Conservation (phyloP, 495 filamentous ascomycete genomes). For the Aspergillus sclerotioniger region DNA sequence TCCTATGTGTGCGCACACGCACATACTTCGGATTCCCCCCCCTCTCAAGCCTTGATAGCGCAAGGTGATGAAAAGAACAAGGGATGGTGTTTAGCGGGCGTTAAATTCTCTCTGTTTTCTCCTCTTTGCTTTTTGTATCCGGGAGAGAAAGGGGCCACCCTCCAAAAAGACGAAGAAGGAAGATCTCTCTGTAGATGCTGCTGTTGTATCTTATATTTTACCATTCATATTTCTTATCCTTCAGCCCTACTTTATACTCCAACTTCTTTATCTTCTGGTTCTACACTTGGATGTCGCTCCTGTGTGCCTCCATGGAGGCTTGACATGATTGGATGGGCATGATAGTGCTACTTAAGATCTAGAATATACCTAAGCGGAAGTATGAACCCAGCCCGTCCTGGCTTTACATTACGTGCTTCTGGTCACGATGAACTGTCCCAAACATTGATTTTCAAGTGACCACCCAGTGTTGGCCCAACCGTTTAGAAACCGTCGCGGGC, state of each 20-base stretch:
- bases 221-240: not conserved
- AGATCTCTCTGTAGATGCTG: not conserved
- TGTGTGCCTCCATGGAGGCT: not conserved
- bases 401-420: not conserved
- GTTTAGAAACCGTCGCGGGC: not conserved
- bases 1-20: not conserved
- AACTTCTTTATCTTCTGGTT: not conserved
- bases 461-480: no score
- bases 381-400: not conserved
- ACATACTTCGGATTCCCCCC: not conserved
- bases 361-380: not conserved
- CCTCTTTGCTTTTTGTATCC: not conserved
- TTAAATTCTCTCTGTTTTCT: not conserved
- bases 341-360: not conserved
- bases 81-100: conserved; percentile 4
- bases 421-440: not conserved
- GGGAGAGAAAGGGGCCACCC: not conserved
- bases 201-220: not conserved
- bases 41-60: not conserved
- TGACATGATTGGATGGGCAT: no score
- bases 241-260: not conserved
- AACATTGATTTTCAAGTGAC: not conserved
- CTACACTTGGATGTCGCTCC: not conserved
- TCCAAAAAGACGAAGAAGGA: not conserved
- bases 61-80: not conserved